Evolutionary conservation across 2,329 filamentous ascomycete species (phyloP).

Genomic region (Nakataea oryzae): DNA sequence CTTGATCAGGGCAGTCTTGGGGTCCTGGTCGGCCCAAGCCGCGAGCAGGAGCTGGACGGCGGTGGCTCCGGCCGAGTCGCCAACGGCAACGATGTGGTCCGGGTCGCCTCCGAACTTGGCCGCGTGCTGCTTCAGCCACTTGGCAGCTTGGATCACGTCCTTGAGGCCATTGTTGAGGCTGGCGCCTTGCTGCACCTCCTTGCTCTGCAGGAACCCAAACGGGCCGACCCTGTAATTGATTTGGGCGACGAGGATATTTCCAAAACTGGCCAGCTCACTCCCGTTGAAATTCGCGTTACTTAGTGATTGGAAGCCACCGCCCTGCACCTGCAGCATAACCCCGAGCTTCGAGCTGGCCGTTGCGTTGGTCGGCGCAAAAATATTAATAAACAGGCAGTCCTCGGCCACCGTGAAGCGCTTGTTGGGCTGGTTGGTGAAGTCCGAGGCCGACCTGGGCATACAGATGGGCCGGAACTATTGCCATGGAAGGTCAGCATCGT

Average conservation of each 20-base stretch:
- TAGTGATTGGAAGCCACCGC: constrained; percentile 42
- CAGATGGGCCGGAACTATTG: constrained; percentile 16
- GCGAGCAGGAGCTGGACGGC: constrained; percentile 54
- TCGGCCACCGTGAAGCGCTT: constrained; percentile 32
- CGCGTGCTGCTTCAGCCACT: constrained; percentile 61
- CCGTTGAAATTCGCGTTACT: constrained; percentile 43
- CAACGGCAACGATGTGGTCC: constrained; percentile 54
- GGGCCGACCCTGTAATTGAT: constrained; percentile 70
- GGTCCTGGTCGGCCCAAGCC: constrained; percentile 36
- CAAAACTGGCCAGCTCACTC: constrained; percentile 40
- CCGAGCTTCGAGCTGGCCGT: constrained; percentile 30
- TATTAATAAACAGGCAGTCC: constrained; percentile 60
- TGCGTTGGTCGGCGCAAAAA: constrained; percentile 48
- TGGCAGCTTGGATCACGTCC: constrained; percentile 56
- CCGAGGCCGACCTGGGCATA: constrained; percentile 14
- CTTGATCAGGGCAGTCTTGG: constrained; percentile 29
- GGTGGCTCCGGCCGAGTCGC: constrained; percentile 57
- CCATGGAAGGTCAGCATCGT: not conserved
- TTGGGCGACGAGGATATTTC: constrained; percentile 46
- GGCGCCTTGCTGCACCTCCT: constrained; percentile 46
- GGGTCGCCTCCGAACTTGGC: constrained; percentile 58
- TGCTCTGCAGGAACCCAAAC: constrained; percentile 59
- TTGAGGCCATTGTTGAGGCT: constrained; percentile 36
- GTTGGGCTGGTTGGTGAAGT: constrained; percentile 12
- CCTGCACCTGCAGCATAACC: constrained; percentile 27